These are phyloP conservation scores for Neopestalotiopsis sp. DNA, from an alignment of 2,329 filamentous ascomycete species.

Conservation along the genomic window DNA sequence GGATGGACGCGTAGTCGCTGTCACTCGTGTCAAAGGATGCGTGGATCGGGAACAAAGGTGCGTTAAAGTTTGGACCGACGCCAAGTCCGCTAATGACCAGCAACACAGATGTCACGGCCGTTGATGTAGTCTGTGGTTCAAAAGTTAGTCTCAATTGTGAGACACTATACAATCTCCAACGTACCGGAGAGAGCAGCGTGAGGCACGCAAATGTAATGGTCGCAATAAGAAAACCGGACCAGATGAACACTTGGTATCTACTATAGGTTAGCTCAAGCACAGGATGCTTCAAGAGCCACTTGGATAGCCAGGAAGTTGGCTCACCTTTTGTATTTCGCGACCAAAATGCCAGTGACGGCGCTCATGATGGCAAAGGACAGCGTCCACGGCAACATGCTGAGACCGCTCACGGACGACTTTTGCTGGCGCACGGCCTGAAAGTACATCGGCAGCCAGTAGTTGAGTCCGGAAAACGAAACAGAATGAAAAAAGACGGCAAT, in stretches of 20 bases:
- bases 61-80: conserved; percentile 9
- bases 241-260: conserved; percentile 4
- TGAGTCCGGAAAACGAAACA: not conserved
- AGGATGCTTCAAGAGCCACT: not conserved
- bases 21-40: conserved; percentile 5
- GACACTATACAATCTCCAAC: not conserved
- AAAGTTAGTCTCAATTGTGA: not conserved
- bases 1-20: not conserved
- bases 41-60: conserved; percentile 6
- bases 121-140: not conserved
- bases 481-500: conserved; percentile 14
- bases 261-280: not conserved
- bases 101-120: not conserved
- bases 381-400: conserved; percentile 15
- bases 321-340: not conserved
- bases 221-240: conserved; percentile 6
- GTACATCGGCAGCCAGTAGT: conserved; percentile 13
- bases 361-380: conserved; percentile 14
- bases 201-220: not conserved
- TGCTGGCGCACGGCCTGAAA: conserved; percentile 14
- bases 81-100: conserved; percentile 1
- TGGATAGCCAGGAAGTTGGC: not conserved
- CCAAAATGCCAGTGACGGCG: conserved; percentile 1
- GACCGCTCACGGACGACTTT: conserved; percentile 2
- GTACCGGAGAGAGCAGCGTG: conserved; percentile 6